Base-by-base conservation (phyloP, 2,329 filamentous ascomycete genomes). In the Ophiocordyceps camponoti-rufipedis region DNA sequence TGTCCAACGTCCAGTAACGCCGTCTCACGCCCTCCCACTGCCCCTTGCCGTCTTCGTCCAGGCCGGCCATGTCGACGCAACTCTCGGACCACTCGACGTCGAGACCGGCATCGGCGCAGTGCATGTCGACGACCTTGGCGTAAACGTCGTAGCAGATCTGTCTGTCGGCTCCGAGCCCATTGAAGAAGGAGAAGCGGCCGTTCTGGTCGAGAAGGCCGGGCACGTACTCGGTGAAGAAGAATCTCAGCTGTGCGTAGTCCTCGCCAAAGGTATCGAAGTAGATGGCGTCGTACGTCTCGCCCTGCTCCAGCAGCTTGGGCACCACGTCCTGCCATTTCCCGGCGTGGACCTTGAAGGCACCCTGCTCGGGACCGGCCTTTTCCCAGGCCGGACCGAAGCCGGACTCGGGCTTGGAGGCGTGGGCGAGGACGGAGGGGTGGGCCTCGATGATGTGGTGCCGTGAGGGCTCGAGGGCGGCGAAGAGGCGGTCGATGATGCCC, bases 191-290 rank as follows among this genome's bases (percentile, higher is more conserved):
- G 58, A 93, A 94, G 9, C 80, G 73, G 48, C 88, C 83, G 4
- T 73, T 64, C 19, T 72, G 68, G 52, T 84, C 80, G 42, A 98
- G 66, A 45, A 96, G 62, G 0, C 78, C 81, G 31, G 91, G 85
- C 11, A 96, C 80, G 53, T 82, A 78, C 60, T 96, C 91, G 2
- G 75, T 81, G 59, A 96, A 94, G 66, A 96, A 95, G 48, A 79
- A 71, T 42, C 82, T 81, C 28, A 96, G 75, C 59, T 89, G 84
- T 2, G 71, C 69, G 62, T 96, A 98, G 51, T 91, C 85, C 64
- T 98, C 91, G 7, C 87, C 91, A 61, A 96, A 96, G 0, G 91
- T 98, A 58, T 98, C 91, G 57, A 95, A 96, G 67, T 96, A 98
- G 53, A 98, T 85, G 28, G 82, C 85, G 57, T 94, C 85, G 56